Conservation (phyloP, 176 grass and related monocot genomes). For the Carex scoparia region DNA sequence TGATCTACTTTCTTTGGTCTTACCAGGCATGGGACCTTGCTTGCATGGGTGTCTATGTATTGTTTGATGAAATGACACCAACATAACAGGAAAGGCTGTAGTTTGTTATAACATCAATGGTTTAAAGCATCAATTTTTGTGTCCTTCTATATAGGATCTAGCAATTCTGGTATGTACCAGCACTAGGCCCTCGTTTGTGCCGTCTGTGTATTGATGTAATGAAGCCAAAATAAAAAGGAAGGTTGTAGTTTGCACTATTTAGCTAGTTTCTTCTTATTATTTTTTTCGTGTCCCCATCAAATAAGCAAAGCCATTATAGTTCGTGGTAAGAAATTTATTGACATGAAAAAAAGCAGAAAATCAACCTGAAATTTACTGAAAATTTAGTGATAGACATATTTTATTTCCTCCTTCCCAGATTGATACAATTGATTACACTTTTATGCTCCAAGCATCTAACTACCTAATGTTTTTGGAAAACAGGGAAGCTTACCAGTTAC, state of each 20-base stretch:
- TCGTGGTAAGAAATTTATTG: not conserved
- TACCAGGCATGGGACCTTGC: not conserved
- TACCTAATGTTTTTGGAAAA: not conserved
- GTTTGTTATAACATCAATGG: not conserved
- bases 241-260: not conserved
- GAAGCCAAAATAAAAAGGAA: not conserved
- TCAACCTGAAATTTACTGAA: not conserved
- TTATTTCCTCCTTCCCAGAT: not conserved
- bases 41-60: not conserved
- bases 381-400: not conserved
- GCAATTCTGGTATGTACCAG: not conserved
- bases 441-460: not conserved
- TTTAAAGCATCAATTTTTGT: not conserved
- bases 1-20: not conserved
- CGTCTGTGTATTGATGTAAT: not conserved
- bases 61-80: not conserved
- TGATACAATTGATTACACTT: not conserved
- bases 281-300: not conserved
- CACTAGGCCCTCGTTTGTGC: not conserved
- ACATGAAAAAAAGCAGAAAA: not conserved
- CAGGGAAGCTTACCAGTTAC: conserved; percentile 81
- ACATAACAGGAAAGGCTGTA: not conserved
- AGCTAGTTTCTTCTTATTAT: not conserved
- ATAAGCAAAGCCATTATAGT: not conserved
- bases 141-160: not conserved